phyloP scores from a whole-genome alignment of 2,329 filamentous ascomycete genomes.

The Ophiostoma himal-ulmi region DNA sequence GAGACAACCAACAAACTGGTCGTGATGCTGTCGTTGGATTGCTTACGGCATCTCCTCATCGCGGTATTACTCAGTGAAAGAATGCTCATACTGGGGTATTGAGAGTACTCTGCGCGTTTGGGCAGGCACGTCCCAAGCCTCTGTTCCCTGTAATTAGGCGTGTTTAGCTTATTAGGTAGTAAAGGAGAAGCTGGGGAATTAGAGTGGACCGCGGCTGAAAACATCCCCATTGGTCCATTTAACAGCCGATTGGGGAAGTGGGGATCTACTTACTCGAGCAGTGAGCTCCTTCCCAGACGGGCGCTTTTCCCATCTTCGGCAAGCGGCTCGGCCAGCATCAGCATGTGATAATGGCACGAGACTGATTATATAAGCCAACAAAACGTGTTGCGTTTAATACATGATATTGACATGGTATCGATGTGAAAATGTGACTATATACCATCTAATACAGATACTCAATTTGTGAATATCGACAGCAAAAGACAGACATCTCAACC shows the following conservation, averaged over 20 bases:
- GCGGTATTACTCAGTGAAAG: not conserved
- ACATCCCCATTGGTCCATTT: not conserved
- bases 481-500: not conserved
- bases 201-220: not conserved
- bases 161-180: not conserved
- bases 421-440: no score
- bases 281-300: not conserved
- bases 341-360: conserved; percentile 10
- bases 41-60: not conserved
- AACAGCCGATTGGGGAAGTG: not conserved
- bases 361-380: not conserved
- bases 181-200: conserved; percentile 6
- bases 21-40: not conserved
- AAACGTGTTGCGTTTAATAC: not conserved
- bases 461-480: not conserved
- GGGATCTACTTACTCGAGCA: not conserved
- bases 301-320: not conserved
- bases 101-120: not conserved
- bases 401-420: not conserved
- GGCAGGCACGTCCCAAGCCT: not conserved
- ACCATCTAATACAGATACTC: no score
- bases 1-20: not conserved
- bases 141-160: not conserved
- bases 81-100: not conserved
- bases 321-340: not conserved